Evolutionary conservation across 2,329 filamentous ascomycete species (phyloP).

Genomic region (Corynespora cassiicola): DNA sequence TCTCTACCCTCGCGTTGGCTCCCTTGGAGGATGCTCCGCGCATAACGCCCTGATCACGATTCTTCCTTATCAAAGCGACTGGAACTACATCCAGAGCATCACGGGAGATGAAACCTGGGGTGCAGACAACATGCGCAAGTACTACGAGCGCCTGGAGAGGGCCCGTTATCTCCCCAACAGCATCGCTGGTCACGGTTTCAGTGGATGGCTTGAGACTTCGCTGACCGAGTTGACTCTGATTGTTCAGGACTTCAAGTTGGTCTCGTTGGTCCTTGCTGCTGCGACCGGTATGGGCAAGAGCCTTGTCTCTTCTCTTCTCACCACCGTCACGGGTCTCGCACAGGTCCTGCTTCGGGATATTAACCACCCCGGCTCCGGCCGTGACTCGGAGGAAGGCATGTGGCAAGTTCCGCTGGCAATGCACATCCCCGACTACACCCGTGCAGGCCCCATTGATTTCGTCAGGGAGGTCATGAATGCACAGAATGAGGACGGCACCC

Average conservation of each 20-base stretch:
- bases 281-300: conserved; percentile 57
- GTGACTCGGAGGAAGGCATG: conserved; percentile 57
- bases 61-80: conserved; percentile 63
- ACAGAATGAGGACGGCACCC: conserved; percentile 56
- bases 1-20: conserved; percentile 63
- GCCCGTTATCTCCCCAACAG: conserved; percentile 57
- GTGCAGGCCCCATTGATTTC: conserved; percentile 62
- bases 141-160: conserved; percentile 57
- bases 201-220: conserved; percentile 62
- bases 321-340: conserved; percentile 52
- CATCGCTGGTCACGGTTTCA: conserved; percentile 60
- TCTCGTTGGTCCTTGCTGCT: conserved; percentile 58
- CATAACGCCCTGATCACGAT: conserved; percentile 67
- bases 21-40: conserved; percentile 62
- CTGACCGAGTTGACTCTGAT: conserved; percentile 58
- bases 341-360: conserved; percentile 57
- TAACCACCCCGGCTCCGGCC: conserved; percentile 53
- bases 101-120: conserved; percentile 65
- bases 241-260: conserved; percentile 59
- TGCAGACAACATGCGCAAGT: conserved; percentile 61
- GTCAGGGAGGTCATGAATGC: conserved; percentile 56
- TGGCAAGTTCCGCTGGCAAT: conserved; percentile 66
- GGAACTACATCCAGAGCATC: conserved; percentile 59
- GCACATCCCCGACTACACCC: conserved; percentile 51
- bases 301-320: conserved; percentile 39